phyloP scores from a whole-genome alignment of 1,284 basidiomycete species.

The Leucocoprinus gongylophorus region DNA sequence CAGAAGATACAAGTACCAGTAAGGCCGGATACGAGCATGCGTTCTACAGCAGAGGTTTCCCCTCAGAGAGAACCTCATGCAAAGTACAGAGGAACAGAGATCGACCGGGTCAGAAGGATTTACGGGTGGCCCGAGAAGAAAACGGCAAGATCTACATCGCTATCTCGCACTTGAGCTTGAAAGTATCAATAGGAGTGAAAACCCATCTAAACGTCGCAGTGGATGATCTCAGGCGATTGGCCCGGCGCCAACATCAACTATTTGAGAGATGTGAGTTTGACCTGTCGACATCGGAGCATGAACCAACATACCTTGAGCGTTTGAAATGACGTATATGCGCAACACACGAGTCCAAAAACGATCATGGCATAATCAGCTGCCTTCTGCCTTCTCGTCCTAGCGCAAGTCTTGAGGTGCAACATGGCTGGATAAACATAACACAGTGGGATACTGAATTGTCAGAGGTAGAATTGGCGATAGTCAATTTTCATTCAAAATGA shows the following conservation, averaged over 20 bases:
- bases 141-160: too few species aligned
- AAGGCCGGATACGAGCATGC: too few species aligned
- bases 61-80: too few species aligned
- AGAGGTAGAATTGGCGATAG: background rate
- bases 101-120: too few species aligned
- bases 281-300: background rate
- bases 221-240: background rate
- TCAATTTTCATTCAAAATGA: background rate
- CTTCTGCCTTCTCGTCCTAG: conserved; percentile 67
- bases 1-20: too few species aligned
- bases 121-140: too few species aligned
- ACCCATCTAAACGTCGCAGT: background rate
- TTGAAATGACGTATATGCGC: conserved; percentile 78
- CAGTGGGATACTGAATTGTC: conserved; percentile 69
- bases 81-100: too few species aligned
- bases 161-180: too few species aligned
- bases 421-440: conserved; percentile 94
- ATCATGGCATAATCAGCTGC: conserved; percentile 72
- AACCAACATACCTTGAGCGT: conserved; percentile 56
- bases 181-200: too few species aligned
- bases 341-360: conserved; percentile 78
- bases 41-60: too few species aligned
- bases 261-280: background rate
- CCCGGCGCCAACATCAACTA: conserved; percentile 35
- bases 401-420: conserved; percentile 87